Evolutionary conservation across 345 rosid genomes (phyloP).

Genomic region (Brassica napus): DNA sequence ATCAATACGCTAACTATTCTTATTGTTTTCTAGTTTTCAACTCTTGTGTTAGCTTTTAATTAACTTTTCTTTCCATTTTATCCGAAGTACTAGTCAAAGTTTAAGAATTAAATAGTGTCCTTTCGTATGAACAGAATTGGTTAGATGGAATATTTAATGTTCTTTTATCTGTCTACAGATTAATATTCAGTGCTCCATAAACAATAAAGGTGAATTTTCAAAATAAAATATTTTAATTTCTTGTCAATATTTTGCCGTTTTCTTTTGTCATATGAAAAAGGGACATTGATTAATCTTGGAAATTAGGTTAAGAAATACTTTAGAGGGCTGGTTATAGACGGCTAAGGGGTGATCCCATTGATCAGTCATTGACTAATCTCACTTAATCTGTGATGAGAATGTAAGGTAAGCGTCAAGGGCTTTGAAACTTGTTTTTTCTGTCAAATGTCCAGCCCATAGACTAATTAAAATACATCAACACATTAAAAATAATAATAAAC

Average conservation of each 20-base stretch:
- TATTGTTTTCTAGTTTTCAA: neutral
- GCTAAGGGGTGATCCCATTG: neutral
- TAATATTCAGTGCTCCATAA: neutral
- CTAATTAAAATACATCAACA: neutral
- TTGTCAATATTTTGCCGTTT: neutral
- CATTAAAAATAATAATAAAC: neutral
- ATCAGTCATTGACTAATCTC: slow-evolving; percentile 1
- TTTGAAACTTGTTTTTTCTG: slow-evolving; percentile 21
- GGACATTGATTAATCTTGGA: neutral
- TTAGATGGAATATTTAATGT: neutral
- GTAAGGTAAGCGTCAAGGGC: slow-evolving; percentile 15
- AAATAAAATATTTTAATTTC: neutral
- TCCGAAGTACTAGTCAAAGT: slow-evolving; percentile 25
- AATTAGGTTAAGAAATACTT: neutral
- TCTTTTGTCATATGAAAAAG: neutral
- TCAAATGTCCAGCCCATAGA: slow-evolving; percentile 28
- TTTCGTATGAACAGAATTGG: neutral
- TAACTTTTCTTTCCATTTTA: neutral
- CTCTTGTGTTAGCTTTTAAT: slow-evolving; percentile 15
- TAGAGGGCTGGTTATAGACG: neutral
- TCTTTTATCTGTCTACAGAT: neutral
- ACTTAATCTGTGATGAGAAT: slow-evolving; percentile 18
- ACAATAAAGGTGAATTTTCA: neutral
- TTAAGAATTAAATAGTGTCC: slow-evolving; percentile 16
- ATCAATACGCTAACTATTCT: neutral